Evolutionary conservation across 805 yeast species (phyloP).

Genomic region (Candida arabinofermentans): DNA sequence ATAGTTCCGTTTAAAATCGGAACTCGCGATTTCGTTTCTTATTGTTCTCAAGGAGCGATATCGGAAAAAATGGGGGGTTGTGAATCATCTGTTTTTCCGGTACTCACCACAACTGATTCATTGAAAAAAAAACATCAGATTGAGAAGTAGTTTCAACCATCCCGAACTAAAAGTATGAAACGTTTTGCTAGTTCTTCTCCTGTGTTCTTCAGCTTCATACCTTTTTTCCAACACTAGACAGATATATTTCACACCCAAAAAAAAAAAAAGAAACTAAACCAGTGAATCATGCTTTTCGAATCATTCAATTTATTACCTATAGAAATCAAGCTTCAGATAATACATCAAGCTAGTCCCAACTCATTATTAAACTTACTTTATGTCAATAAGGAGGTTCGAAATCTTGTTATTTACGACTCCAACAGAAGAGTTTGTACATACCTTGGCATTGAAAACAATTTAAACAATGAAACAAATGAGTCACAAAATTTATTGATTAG

Average conservation of each 20-base stretch:
- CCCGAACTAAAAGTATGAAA: neutral
- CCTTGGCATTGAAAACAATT: neutral
- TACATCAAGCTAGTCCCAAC: conserved; percentile 11
- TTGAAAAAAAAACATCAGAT: too few relatives aligned
- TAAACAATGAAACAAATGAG: neutral
- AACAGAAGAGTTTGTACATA: conserved; percentile 5
- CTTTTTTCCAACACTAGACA: too few relatives aligned
- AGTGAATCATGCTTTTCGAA: neutral
- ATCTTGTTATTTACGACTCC: conserved; percentile 7
- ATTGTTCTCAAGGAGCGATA: neutral
- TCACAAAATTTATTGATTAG: conserved; percentile 15
- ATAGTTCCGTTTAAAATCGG: neutral
- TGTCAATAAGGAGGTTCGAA: conserved; percentile 5
- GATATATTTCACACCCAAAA: neutral
- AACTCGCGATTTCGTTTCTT: neutral
- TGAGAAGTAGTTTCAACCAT: too few relatives aligned
- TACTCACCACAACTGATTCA: too few relatives aligned
- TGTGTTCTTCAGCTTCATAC: too few relatives aligned
- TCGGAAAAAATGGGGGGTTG: neutral
- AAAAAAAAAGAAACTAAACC: too few relatives aligned
- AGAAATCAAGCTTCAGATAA: conserved; percentile 20
- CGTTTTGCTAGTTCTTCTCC: too few relatives aligned
- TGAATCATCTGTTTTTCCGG: neutral
- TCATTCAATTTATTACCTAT: conserved; percentile 14
- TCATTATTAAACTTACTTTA: conserved; percentile 10